A percentile compares a stretch with the other conserved stretches of the same genome.
These are phyloP conservation scores for Sporothrix sp. DNA, from an alignment of 2,329 filamentous ascomycete genomes.

Conservation along the genomic window DNA sequence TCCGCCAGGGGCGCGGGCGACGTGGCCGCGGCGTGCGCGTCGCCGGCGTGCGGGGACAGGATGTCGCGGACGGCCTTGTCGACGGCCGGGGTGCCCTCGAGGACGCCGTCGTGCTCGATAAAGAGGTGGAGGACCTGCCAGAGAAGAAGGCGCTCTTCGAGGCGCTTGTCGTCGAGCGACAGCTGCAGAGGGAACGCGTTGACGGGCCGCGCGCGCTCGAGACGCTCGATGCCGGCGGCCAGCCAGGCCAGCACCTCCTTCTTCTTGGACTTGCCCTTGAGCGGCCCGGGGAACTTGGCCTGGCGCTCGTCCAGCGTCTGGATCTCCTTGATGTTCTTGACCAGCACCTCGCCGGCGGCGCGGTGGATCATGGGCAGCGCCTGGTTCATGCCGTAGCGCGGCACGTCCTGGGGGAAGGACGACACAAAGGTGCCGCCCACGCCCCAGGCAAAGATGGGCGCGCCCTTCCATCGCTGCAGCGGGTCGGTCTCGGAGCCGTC, in stretches of 20 bases:
- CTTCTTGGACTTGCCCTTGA: conserved; percentile 87
- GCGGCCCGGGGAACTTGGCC: conserved; percentile 77
- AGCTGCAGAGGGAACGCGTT: conserved; percentile 39
- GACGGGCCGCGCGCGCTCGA: conserved; percentile 53
- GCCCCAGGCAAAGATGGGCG: conserved; percentile 79
- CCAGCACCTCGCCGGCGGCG: conserved; percentile 69
- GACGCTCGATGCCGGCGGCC: conserved; percentile 58
- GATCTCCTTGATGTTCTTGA: conserved; percentile 65
- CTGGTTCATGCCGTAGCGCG: conserved; percentile 70
- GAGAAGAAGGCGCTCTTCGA: conserved; percentile 69
- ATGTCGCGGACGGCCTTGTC: conserved; percentile 67
- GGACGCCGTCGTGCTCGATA: conserved; percentile 72
- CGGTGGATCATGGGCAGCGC: conserved; percentile 68
- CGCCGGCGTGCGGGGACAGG: conserved; percentile 32
- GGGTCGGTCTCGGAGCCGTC: conserved; percentile 64
- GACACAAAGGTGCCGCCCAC: conserved; percentile 74
- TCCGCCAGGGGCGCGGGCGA: conserved; percentile 13
- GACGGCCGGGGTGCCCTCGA: conserved; percentile 64
- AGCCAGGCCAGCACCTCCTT: conserved; percentile 86
- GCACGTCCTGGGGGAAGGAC: conserved; percentile 80
- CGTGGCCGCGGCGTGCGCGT: background rate
- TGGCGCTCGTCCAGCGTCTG: conserved; percentile 62
- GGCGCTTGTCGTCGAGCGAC: conserved; percentile 56
- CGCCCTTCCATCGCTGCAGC: conserved; percentile 82
- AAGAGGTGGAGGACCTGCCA: conserved; percentile 80